Evolutionary conservation across 1,139 yeast species (phyloP), one percentile per base, ranked within the genome.

Genomic region (Yamadazyma atmosphaerica): DNA sequence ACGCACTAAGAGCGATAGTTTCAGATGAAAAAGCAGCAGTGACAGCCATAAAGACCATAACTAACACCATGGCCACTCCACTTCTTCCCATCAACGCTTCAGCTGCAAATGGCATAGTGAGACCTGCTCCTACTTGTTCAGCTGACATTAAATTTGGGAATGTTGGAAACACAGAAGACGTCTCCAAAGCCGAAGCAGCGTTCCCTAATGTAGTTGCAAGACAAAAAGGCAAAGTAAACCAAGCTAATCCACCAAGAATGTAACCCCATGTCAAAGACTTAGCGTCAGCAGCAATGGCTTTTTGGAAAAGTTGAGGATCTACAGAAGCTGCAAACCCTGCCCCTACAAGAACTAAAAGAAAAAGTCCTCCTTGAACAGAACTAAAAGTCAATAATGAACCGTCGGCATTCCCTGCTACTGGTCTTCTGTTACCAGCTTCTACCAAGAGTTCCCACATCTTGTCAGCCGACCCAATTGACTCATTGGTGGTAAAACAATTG

Each of bases 371-470:
- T 39, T 56, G 59, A 33, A 60, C 56, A 3, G 79, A 73, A 38
- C 67, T 60, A 50, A 74, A 68, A 1, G 81, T 75, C 32, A 74
- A 47, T 35, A 60, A 69, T 3, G 76, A 66, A 1, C 81, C 81
- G n/a, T 64, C 63, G 26, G 58, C 60, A 47, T 74, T 74, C 18
- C 65, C 74, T 3, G 46, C 61, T 6, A 74, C 63, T 5, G 78
- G 77, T 39, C 47, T 41, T 40, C 41, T 40, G 27, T 68, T 69
- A 18, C 57, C 56, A 4, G 65, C 60, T 32, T 52, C 53, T 4
- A 56, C 51, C 36, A 76, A 55, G n/a, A 74, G 52, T 7, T 72
- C 77, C 58, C 65, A 71, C 65, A 76, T 65, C 42, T 56, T 64
- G 2, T 57, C 59, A 2, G 79, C 76, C 0, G 78, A 71, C 0